Conservation (phyloP, 1,284 basidiomycete species). For the Lignosus rhinocerotis region DNA sequence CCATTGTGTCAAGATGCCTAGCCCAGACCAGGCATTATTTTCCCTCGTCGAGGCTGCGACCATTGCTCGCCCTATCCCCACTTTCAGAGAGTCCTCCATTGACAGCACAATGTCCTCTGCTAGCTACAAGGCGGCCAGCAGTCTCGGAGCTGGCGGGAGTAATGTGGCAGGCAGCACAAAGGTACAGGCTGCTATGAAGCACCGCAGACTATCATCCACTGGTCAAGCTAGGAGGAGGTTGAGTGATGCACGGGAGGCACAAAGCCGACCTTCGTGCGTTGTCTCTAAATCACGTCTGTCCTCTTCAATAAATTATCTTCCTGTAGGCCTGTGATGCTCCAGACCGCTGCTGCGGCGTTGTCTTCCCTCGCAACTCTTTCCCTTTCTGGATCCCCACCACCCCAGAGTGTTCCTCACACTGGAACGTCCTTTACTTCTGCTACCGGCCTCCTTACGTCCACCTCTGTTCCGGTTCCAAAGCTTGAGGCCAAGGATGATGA, state of each 20-base stretch:
- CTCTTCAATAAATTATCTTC: slow-evolving; percentile 13
- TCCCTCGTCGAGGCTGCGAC: slow-evolving; percentile 66
- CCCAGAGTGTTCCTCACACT: slow-evolving; percentile 24
- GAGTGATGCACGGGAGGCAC: slow-evolving; percentile 77
- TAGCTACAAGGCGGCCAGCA: slow-evolving; percentile 36
- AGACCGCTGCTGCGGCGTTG: slow-evolving; percentile 47
- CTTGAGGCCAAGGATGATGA: slow-evolving; percentile 28
- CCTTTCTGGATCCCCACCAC: slow-evolving; percentile 51
- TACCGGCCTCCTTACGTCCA: slow-evolving; percentile 19
- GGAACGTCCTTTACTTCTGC: slow-evolving; percentile 31
- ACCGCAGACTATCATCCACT: slow-evolving; percentile 67
- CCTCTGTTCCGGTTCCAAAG: slow-evolving; percentile 24
- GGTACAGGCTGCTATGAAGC: slow-evolving; percentile 40
- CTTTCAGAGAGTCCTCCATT: slow-evolving; percentile 31
- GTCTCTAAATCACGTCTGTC: slow-evolving; percentile 11
- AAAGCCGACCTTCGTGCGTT: slow-evolving; percentile 68
- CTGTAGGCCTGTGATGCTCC: slow-evolving; percentile 44
- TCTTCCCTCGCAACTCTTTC: slow-evolving; percentile 48
- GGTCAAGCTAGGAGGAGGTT: slow-evolving; percentile 66
- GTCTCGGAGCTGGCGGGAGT: slow-evolving; percentile 19
- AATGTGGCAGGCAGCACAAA: slow-evolving; percentile 26
- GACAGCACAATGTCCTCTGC: slow-evolving; percentile 29
- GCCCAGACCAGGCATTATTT: slow-evolving; percentile 49
- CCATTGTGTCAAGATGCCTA: slow-evolving; percentile 14
- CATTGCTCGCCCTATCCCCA: slow-evolving; percentile 47